Percentiles rank a stretch among this genome's conserved stretches.
These are phyloP conservation scores for Naganishia vishniacii DNA, from an alignment of 768 basidiomycete species.

Conservation along the genomic window DNA sequence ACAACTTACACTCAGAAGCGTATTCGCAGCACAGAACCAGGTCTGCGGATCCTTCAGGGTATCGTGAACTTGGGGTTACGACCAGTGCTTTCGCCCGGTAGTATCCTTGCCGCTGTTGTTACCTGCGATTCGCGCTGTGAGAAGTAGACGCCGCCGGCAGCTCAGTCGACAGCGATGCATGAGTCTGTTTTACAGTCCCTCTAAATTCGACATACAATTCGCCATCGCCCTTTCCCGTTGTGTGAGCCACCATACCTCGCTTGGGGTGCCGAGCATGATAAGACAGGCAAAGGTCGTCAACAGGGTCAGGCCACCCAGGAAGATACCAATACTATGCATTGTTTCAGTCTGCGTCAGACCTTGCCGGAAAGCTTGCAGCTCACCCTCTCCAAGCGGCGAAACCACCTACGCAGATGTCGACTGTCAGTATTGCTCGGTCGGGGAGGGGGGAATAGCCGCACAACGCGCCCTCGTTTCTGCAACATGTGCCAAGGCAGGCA, in stretches of 20 bases:
- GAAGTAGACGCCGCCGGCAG: too few species aligned
- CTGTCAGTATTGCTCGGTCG: too few species aligned
- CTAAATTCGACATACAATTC: neutral
- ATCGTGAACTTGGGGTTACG: slow-evolving; percentile 35
- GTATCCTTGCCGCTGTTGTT: slow-evolving; percentile 31
- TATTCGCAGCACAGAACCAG: slow-evolving; percentile 27
- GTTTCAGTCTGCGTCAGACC: too few species aligned
- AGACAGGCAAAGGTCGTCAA: slow-evolving; percentile 31
- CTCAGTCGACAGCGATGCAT: too few species aligned
- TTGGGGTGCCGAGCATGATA: slow-evolving; percentile 36
- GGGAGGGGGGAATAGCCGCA: too few species aligned
- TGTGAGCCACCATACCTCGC: slow-evolving; percentile 35
- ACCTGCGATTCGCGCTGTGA: slow-evolving; percentile 19
- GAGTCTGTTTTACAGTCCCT: too few species aligned
- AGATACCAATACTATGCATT: slow-evolving; percentile 33
- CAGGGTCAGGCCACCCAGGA: slow-evolving; percentile 34
- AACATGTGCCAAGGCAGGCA: too few species aligned
- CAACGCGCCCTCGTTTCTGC: too few species aligned
- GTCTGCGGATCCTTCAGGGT: slow-evolving; percentile 30
- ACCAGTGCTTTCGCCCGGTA: slow-evolving; percentile 26
- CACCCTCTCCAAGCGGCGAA: slow-evolving; percentile 28
- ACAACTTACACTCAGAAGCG: slow-evolving; percentile 10
- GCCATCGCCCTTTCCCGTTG: slow-evolving; percentile 35
- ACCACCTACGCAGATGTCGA: slow-evolving; percentile 9
- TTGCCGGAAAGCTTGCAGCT: too few species aligned